Evolutionary conservation across 495 filamentous ascomycete genomes (phyloP).

Genomic region (Corynascus novoguineensis): DNA sequence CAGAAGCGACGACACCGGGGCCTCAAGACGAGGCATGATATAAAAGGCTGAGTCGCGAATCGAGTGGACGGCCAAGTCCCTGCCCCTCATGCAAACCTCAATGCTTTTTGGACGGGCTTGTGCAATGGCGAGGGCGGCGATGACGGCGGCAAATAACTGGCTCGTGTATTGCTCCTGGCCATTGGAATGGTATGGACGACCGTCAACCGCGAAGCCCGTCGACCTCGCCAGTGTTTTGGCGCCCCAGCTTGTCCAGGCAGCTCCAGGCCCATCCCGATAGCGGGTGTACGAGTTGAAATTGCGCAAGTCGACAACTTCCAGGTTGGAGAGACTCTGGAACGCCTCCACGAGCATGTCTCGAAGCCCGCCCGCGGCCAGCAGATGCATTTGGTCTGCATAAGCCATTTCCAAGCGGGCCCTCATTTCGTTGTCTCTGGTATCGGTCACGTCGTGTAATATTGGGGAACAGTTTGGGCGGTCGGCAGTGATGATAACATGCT

Average conservation of each 20-base stretch:
- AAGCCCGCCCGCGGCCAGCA: conserved; percentile 37
- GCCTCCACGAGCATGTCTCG: conserved; percentile 47
- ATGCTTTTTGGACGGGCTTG: conserved; percentile 28
- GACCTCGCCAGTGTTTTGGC: conserved; percentile 19
- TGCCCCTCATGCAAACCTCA: conserved; percentile 34
- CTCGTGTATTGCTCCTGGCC: conserved; percentile 13
- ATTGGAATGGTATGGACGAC: background rate
- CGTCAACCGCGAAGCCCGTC: background rate
- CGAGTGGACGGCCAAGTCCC: background rate
- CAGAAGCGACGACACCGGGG: conserved; percentile 27
- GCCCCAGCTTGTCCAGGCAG: conserved; percentile 35
- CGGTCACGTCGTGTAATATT: too few species aligned
- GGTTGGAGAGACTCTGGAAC: conserved; percentile 42
- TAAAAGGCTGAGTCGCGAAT: conserved; percentile 30
- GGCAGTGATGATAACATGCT: conserved; percentile 45
- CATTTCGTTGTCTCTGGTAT: background rate
- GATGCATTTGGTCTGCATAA: conserved; percentile 22
- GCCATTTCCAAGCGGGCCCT: background rate
- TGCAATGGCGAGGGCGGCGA: conserved; percentile 34
- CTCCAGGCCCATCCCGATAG: conserved; percentile 26
- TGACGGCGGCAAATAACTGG: conserved; percentile 27
- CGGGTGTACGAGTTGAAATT: conserved; percentile 39
- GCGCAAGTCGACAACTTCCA: conserved; percentile 45
- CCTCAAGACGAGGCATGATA: conserved; percentile 30
- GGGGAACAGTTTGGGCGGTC: conserved; percentile 20